A percentile compares a stretch with the other conserved stretches of the same genome.
phyloP scores from a whole-genome alignment of 1,284 basidiomycete species.

The Sparassis latifolia region DNA sequence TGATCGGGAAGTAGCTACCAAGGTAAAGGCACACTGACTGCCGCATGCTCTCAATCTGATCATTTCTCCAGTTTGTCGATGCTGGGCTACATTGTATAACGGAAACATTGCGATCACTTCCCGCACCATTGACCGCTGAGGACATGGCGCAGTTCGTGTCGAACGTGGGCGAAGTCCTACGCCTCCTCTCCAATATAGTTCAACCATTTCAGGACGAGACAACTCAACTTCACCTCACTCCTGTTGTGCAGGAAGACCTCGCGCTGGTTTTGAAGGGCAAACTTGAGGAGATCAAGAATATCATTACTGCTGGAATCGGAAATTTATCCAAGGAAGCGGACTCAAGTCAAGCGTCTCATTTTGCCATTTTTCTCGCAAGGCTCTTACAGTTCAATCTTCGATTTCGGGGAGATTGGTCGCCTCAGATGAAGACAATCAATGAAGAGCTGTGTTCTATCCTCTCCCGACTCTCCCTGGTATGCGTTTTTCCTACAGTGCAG shows the following conservation, averaged over 20 bases:
- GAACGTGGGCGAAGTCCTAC: constrained; percentile 60
- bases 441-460: constrained; percentile 39
- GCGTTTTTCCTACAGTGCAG: constrained; percentile 18
- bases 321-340: constrained; percentile 10
- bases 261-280: constrained; percentile 39
- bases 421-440: constrained; percentile 40
- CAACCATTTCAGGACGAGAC: constrained; percentile 51
- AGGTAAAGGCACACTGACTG: constrained; percentile 36
- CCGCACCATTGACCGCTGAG: constrained; percentile 21
- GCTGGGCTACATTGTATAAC: constrained; percentile 64
- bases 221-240: constrained; percentile 43
- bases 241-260: constrained; percentile 49
- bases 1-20: constrained; percentile 54
- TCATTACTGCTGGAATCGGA: constrained; percentile 22
- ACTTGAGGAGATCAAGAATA: constrained; percentile 35
- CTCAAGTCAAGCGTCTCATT: constrained; percentile 16
- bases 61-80: constrained; percentile 55
- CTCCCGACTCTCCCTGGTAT: constrained; percentile 51
- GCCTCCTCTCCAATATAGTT: constrained; percentile 61
- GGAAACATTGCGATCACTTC: constrained; percentile 41
- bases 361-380: constrained; percentile 49
- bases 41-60: neutral
- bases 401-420: constrained; percentile 55
- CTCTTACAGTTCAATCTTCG: constrained; percentile 68
- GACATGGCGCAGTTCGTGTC: constrained; percentile 35